Percentiles rank a stretch among this genome's conserved stretches.
Evolutionary conservation across 176 grass and related monocot genomes (phyloP).

Genomic region (barley (Hordeum vulgare)): DNA sequence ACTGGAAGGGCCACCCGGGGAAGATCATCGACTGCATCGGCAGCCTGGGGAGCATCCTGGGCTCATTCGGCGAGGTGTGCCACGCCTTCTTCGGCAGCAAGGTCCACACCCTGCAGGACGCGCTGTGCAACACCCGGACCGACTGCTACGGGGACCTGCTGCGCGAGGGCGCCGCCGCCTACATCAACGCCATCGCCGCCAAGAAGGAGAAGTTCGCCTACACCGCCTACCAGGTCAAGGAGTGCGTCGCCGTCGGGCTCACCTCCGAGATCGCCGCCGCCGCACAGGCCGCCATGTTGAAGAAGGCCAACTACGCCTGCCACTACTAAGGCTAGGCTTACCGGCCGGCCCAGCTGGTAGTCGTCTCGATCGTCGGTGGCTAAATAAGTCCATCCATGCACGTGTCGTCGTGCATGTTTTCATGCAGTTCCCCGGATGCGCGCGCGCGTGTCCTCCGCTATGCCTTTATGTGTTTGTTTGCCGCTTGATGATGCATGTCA

Average conservation of each 20-base stretch:
- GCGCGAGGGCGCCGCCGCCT: conserved; percentile 73
- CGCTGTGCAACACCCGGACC: conserved; percentile 52
- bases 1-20: conserved; percentile 70
- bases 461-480: background rate
- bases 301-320: conserved; percentile 71
- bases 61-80: conserved; percentile 49
- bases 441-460: background rate
- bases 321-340: conserved; percentile 19
- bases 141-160: conserved; percentile 78
- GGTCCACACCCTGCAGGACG: conserved; percentile 58
- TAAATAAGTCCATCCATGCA: conserved; percentile 15
- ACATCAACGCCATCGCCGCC: conserved; percentile 72
- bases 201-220: conserved; percentile 34
- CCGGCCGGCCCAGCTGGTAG: background rate
- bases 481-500: conserved; percentile 1
- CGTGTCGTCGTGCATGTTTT: background rate
- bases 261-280: conserved; percentile 51
- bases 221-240: conserved; percentile 55
- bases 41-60: conserved; percentile 49
- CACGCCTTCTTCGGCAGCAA: conserved; percentile 44
- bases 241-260: conserved; percentile 34
- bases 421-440: background rate
- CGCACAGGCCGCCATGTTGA: conserved; percentile 68
- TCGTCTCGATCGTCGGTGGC: background rate
- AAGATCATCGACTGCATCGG: conserved; percentile 60